These are phyloP conservation scores for Wickerhamiella azyma DNA, from an alignment of 805 yeast species.

Conservation along the genomic window DNA sequence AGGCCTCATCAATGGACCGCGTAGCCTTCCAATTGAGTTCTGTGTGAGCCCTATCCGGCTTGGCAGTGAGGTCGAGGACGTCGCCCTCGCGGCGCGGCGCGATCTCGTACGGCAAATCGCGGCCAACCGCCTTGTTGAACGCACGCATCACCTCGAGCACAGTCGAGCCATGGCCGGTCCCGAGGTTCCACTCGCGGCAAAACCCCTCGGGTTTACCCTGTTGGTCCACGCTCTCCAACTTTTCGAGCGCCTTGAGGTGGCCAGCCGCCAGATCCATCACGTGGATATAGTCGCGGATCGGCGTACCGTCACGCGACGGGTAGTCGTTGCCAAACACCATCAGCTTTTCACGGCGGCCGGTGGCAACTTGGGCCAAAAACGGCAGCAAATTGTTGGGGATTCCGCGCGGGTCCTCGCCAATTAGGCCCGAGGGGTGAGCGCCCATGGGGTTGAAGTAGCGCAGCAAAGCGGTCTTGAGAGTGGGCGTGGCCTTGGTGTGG, in stretches of 20 bases:
- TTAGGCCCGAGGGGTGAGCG: slow-evolving; percentile 66
- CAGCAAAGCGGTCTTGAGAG: slow-evolving; percentile 39
- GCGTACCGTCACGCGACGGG: slow-evolving; percentile 61
- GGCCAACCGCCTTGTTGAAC: slow-evolving; percentile 52
- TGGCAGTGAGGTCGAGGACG: slow-evolving; percentile 61
- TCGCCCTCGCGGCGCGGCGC: slow-evolving; percentile 62
- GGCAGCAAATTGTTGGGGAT: slow-evolving; percentile 67
- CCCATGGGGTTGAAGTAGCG: slow-evolving; percentile 79
- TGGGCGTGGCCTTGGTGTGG: slow-evolving; percentile 30
- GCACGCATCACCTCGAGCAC: slow-evolving; percentile 58
- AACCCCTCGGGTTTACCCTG: slow-evolving; percentile 30
- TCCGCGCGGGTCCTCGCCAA: slow-evolving; percentile 74
- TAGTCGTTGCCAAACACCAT: slow-evolving; percentile 63
- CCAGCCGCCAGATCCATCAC: slow-evolving; percentile 70
- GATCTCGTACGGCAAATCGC: slow-evolving; percentile 49
- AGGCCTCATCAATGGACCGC: slow-evolving; percentile 45
- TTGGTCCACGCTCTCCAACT: slow-evolving; percentile 29
- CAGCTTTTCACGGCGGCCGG: slow-evolving; percentile 52
- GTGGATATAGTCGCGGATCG: slow-evolving; percentile 70
- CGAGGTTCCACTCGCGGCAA: slow-evolving; percentile 70
- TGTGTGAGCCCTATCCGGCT: slow-evolving; percentile 47
- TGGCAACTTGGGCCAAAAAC: slow-evolving; percentile 63
- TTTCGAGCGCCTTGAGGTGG: slow-evolving; percentile 55
- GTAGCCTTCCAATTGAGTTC: slow-evolving; percentile 57
- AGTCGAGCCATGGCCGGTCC: slow-evolving; percentile 69